phyloP scores from a whole-genome alignment of 169 alveolate species.

The Plasmodium berghei region DNA sequence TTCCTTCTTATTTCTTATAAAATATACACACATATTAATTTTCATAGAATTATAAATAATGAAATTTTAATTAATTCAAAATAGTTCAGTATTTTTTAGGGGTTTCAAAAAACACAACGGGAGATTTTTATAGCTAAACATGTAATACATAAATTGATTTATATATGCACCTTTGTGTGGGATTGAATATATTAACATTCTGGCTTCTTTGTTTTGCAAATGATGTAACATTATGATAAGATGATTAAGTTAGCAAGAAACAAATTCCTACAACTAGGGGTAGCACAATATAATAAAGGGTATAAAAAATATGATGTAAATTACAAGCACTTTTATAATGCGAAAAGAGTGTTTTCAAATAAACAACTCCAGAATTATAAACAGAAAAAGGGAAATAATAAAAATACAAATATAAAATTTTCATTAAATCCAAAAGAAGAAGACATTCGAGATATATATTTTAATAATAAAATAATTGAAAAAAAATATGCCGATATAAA shows the following conservation, averaged over 20 bases:
- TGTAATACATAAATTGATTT: too few species aligned
- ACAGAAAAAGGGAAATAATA: conserved; percentile 4
- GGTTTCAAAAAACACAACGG: too few species aligned
- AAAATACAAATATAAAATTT: neutral
- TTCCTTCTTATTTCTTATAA: too few species aligned
- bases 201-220: neutral
- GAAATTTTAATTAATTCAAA: too few species aligned
- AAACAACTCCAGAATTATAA: neutral
- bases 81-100: too few species aligned
- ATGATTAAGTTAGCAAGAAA: conserved; percentile 13
- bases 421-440: neutral
- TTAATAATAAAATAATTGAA: conserved; percentile 51
- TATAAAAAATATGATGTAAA: neutral
- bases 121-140: too few species aligned
- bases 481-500: conserved; percentile 51
- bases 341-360: conserved; percentile 5
- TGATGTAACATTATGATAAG: neutral
- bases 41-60: too few species aligned
- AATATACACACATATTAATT: too few species aligned
- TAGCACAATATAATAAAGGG: neutral
- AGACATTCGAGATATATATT: conserved; percentile 45
- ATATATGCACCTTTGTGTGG: too few species aligned
- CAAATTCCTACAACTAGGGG: neutral
- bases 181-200: too few species aligned
- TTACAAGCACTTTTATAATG: neutral